Evolutionary conservation across 1,139 yeast genomes (phyloP).

Genomic region (Geotrichum australiense): DNA sequence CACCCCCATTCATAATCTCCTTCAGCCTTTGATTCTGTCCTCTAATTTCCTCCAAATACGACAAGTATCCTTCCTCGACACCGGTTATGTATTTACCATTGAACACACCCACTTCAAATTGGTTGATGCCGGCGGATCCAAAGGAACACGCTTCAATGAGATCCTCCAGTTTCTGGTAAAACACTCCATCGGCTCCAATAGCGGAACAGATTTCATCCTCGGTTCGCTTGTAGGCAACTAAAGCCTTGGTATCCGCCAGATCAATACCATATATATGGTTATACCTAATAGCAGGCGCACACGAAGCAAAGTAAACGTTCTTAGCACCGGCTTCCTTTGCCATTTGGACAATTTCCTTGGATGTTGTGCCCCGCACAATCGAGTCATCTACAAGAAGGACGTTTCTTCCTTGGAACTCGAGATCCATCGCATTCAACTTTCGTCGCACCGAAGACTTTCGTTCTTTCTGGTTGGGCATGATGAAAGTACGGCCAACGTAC

Average conservation of each 20-base stretch:
- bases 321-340: constrained; percentile 97
- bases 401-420: constrained; percentile 77
- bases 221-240: constrained; percentile 76
- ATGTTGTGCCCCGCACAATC: constrained; percentile 95
- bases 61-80: constrained; percentile 72
- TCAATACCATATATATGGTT: constrained; percentile 97
- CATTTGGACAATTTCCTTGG: constrained; percentile 93
- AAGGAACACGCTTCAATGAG: constrained; percentile 64
- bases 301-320: constrained; percentile 88
- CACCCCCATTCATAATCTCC: constrained; percentile 64
- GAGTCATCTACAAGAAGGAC: constrained; percentile 96
- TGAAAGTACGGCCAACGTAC: constrained; percentile 94
- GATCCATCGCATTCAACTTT: constrained; percentile 91
- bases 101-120: constrained; percentile 95
- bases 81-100: constrained; percentile 93
- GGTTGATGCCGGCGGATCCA: constrained; percentile 34
- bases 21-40: constrained; percentile 67
- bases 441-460: constrained; percentile 91
- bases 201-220: constrained; percentile 67
- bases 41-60: constrained; percentile 75
- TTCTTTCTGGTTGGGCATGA: constrained; percentile 96
- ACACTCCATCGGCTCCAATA: constrained; percentile 89
- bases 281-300: constrained; percentile 94
- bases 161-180: constrained; percentile 80
- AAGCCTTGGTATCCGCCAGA: constrained; percentile 88